A percentile compares a stretch with the other conserved stretches of the same genome.
Evolutionary conservation across 1,139 yeast species (phyloP).

Genomic region (Saccharomyces hybrid): DNA sequence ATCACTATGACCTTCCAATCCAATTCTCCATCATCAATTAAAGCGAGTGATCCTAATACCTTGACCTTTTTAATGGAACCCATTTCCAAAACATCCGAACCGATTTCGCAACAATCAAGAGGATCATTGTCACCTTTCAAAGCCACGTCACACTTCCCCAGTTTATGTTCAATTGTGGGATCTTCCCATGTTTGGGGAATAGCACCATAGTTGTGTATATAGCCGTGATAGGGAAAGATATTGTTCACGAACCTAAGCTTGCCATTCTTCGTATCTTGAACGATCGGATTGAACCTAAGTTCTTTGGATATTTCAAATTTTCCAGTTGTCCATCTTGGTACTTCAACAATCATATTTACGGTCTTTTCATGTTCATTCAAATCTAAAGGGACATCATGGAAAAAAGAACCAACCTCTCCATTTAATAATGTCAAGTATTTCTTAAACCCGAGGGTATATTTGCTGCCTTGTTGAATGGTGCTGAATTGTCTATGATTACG

Average conservation of each 20-base stretch:
- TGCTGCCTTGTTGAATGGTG: slow-evolving; percentile 34
- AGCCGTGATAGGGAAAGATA: slow-evolving; percentile 93
- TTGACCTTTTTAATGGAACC: slow-evolving; percentile 79
- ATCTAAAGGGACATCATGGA: slow-evolving; percentile 84
- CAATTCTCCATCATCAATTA: slow-evolving; percentile 94
- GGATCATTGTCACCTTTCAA: slow-evolving; percentile 94
- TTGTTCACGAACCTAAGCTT: slow-evolving; percentile 81
- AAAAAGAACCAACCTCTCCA: slow-evolving; percentile 59
- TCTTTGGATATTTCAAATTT: slow-evolving; percentile 84
- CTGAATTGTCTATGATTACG: slow-evolving; percentile 15
- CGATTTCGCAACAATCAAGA: slow-evolving; percentile 91
- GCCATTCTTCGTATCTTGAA: slow-evolving; percentile 90
- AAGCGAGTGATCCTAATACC: slow-evolving; percentile 86
- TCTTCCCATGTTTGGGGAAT: slow-evolving; percentile 98
- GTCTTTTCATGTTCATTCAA: slow-evolving; percentile 57
- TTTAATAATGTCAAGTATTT: slow-evolving; percentile 36
- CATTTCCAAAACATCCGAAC: slow-evolving; percentile 47
- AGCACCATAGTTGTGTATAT: slow-evolving; percentile 96
- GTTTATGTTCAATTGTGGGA: slow-evolving; percentile 35
- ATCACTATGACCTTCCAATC: slow-evolving; percentile 95
- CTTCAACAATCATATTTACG: slow-evolving; percentile 86
- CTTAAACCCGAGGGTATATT: slow-evolving; percentile 40
- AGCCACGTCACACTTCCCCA: slow-evolving; percentile 33
- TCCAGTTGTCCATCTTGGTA: slow-evolving; percentile 94
- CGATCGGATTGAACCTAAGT: slow-evolving; percentile 72